These are phyloP conservation scores for Macrolepiota albuminosa DNA, from an alignment of 768 basidiomycete species.

Conservation along the genomic window DNA sequence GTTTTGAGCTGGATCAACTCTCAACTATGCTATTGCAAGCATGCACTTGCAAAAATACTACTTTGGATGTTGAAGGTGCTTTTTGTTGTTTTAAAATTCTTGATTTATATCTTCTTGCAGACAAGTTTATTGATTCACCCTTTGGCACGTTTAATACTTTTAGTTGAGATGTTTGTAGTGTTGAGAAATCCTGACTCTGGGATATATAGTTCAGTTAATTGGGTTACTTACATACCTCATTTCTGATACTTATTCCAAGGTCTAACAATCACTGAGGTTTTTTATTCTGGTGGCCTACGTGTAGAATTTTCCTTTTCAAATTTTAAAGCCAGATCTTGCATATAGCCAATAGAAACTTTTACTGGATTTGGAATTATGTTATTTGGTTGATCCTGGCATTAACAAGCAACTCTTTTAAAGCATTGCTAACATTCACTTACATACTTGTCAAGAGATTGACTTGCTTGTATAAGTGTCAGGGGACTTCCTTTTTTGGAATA, in stretches of 20 bases:
- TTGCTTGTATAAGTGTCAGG: no score
- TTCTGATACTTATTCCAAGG: not conserved
- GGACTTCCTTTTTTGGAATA: no score
- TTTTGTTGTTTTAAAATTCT: no score
- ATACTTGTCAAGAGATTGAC: no score
- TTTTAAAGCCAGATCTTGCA: no score
- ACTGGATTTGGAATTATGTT: no score
- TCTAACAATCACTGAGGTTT: not conserved
- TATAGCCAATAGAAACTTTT: no score
- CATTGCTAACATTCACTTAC: no score
- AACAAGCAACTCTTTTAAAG: no score
- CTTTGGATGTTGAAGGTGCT: not conserved
- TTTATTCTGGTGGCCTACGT: not conserved
- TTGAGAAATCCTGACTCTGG: not conserved
- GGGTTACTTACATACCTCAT: conserved; percentile 6
- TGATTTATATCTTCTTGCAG: no score
- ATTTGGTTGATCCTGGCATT: no score
- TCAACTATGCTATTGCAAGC: not conserved
- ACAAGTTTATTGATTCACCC: not conserved
- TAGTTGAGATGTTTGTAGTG: not conserved
- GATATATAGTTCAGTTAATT: not conserved
- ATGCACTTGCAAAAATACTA: not conserved
- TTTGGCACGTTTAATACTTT: not conserved
- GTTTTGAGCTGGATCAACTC: not conserved
- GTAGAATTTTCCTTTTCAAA: no score